Evolutionary conservation across 2,329 filamentous ascomycete genomes (phyloP), one percentile per base, ranked within the genome.

Genomic region (Calonectria hawksworthii): DNA sequence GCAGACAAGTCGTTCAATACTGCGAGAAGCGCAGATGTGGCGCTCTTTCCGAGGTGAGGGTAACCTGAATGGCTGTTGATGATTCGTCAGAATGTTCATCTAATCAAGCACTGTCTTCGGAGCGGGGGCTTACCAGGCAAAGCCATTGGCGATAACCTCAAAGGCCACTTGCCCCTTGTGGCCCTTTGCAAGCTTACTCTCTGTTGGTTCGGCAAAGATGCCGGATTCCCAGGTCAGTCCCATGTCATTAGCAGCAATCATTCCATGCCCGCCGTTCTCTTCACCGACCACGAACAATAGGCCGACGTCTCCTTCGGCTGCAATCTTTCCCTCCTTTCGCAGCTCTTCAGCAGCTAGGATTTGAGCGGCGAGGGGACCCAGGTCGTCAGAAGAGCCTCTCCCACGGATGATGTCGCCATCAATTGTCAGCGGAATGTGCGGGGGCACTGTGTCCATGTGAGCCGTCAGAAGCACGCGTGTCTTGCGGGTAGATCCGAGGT

Each of bases 381-480:
- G 93, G 76, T 90, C 91, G 81, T 92, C 94, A 16, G 94, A 93
- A 68, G 89, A 91, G 51, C 94, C 94, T 30, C 94, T 90, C 1
- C 94, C 94, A 10, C 80, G 85, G 63, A 85, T 84, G 32, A 80
- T 78, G 54, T 87, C 86, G 52, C 87, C 85, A 63, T 87, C 85
- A 9, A 90, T 86, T 44, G 86, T 87, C 83, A 94, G 93, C 0
- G 92, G 92, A 77, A 93, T 92, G 83, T 90, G 92, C 0, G 93
- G 93, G 0, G 93, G 92, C 0, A 94, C 92, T 13, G 89, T 90
- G 81, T 98, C 95, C 82, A 96, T 95, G 83, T 97, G 94, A 68
- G 92, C 94, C 0, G 91, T 92, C 5, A 95, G 84, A 18, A 94
- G 86, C 13, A 93, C 86, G 14, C 88, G 87, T 0, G 91, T 89